Base-by-base conservation (phyloP, 2,329 filamentous ascomycete genomes). In the Beauveria medogensis region DNA sequence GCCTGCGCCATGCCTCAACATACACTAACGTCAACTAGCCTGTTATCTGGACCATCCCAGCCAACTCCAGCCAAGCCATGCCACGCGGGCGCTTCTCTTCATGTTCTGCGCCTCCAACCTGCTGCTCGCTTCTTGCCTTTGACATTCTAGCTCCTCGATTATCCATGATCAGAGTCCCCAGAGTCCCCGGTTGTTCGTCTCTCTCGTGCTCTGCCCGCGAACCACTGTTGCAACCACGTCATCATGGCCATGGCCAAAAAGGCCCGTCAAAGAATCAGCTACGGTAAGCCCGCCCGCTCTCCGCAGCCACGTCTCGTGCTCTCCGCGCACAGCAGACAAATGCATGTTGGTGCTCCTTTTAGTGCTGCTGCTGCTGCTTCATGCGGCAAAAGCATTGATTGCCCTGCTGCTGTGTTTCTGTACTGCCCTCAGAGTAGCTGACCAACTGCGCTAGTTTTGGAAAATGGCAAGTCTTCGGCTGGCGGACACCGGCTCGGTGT, bases 401-500 rank as follows among this genome's bases (percentile, higher is more conserved):
- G 10, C 18, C 10, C 18, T 9, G 18, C 18, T 18, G 18, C 28
- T 34, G 26, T 20, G 26, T n/a, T 12, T n/a, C 5, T 20, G 10
- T 9, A 18, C 26, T 52, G 24, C 40, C 18, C 37, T 34, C 57
- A 28, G 28, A 28, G 3, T 53, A n/a, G 57, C 57, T 63, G 26
- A 65, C 54, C 61, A 62, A 52, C 48, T 55, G 61, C 28, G 66
- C 28, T 67, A 85, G 82, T 85, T 69, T 80, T 85, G 69, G 82
- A 85, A 70, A 80, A 82, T 64, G 80, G 81, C 64, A 81, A 82
- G 68, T 78, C 80, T 48, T 82, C 81, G 54, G 78, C 75, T 50
- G 91, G 91, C 66, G 93, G 93, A 62, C 94, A 99, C 79, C 83
- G 92, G 68, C 85, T 97, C 61, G 94, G 94, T 65, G 91, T 99